Percentiles rank a stretch among this genome's conserved stretches.
phyloP scores from a whole-genome alignment of 148 eudicot species.

The Camellia japonica region DNA sequence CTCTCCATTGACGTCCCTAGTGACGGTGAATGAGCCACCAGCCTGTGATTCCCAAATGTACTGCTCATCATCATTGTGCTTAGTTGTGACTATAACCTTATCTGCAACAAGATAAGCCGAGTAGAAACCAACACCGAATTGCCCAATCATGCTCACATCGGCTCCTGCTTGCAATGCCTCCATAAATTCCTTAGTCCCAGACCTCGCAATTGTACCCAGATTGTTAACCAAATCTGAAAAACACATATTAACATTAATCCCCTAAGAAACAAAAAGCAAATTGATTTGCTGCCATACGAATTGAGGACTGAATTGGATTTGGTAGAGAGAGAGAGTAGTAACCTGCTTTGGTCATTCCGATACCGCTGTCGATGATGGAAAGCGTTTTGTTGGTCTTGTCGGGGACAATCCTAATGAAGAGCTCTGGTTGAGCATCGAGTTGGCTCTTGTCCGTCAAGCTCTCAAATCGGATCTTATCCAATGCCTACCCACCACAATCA shows the following conservation, averaged over 20 bases:
- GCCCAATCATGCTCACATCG: slow-evolving; percentile 97
- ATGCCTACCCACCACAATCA: slow-evolving; percentile 36
- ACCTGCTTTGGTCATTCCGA: slow-evolving; percentile 99
- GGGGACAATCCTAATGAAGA: slow-evolving; percentile 83
- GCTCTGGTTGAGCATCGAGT: slow-evolving; percentile 86
- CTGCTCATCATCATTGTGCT: slow-evolving; percentile 88
- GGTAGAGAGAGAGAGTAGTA: background rate
- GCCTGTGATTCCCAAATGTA: slow-evolving; percentile 34
- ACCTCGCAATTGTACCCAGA: slow-evolving; percentile 89
- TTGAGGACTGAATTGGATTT: background rate
- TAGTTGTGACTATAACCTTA: slow-evolving; percentile 82
- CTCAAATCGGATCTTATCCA: slow-evolving; percentile 91
- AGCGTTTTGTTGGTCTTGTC: slow-evolving; percentile 84
- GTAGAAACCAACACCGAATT: slow-evolving; percentile 89
- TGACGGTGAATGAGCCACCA: slow-evolving; percentile 73
- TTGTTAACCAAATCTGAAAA: slow-evolving; percentile 83
- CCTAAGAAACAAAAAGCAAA: background rate
- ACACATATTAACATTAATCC: background rate
- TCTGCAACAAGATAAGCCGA: slow-evolving; percentile 90
- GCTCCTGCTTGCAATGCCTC: slow-evolving; percentile 93
- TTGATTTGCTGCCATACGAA: background rate
- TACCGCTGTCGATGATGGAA: slow-evolving; percentile 77
- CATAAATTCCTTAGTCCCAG: slow-evolving; percentile 95
- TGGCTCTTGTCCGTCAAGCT: slow-evolving; percentile 84
- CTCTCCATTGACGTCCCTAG: slow-evolving; percentile 71